These are phyloP conservation scores for Fomes fomentarius DNA, from an alignment of 1,284 basidiomycete genomes.

Conservation along the genomic window DNA sequence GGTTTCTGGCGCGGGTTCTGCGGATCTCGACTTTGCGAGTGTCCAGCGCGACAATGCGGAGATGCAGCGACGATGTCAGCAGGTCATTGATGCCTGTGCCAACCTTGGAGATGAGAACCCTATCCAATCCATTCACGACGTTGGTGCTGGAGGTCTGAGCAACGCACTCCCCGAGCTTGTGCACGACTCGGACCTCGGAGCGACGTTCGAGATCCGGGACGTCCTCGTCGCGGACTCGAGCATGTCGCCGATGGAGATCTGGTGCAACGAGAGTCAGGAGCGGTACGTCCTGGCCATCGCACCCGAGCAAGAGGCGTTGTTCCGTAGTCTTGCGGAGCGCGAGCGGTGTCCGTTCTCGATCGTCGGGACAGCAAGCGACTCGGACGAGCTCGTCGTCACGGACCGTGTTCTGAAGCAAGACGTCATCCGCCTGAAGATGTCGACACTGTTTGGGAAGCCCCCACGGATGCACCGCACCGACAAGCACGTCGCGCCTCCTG, in stretches of 20 bases:
- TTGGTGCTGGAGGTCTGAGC: constrained; percentile 95
- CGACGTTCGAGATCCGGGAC: constrained; percentile 93
- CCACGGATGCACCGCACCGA: constrained; percentile 90
- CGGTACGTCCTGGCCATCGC: constrained; percentile 93
- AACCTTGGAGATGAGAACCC: constrained; percentile 73
- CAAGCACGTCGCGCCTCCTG: constrained; percentile 51
- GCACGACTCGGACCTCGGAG: constrained; percentile 92
- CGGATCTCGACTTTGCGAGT: constrained; percentile 95
- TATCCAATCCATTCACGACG: constrained; percentile 97
- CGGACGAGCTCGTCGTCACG: constrained; percentile 87
- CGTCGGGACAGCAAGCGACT: constrained; percentile 85
- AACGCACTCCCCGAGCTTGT: constrained; percentile 98
- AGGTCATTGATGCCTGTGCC: constrained; percentile 94
- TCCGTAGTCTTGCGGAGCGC: constrained; percentile 81
- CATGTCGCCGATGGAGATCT: constrained; percentile 99
- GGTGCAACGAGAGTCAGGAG: constrained; percentile 99
- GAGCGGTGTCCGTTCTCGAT: constrained; percentile 94
- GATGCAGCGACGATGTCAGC: constrained; percentile 97
- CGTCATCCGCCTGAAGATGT: constrained; percentile 92
- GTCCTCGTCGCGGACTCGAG: constrained; percentile 90
- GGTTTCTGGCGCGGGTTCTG: constrained; percentile 85
- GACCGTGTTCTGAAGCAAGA: constrained; percentile 83
- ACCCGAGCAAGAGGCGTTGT: constrained; percentile 58
- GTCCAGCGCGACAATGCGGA: constrained; percentile 99
- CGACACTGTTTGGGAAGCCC: constrained; percentile 95